Evolutionary conservation across 2,329 filamentous ascomycete species (phyloP).

Genomic region (Cryphonectria naterciae): DNA sequence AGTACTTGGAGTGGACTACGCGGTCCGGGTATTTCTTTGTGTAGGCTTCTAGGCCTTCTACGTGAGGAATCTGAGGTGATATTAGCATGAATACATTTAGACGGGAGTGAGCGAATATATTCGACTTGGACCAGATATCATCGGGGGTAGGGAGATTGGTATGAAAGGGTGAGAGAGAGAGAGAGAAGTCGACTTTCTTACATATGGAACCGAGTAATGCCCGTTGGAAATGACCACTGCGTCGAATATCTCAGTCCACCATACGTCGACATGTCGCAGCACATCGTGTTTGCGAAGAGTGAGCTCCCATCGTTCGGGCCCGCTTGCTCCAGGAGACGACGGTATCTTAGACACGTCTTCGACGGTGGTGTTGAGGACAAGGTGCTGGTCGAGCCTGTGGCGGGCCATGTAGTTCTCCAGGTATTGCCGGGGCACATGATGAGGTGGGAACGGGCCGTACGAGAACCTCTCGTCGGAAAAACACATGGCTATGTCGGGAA

Average conservation of each 20-base stretch:
- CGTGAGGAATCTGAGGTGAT: conserved; percentile 46
- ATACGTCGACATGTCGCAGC: conserved; percentile 48
- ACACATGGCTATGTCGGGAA: conserved; percentile 59
- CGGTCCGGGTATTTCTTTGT: conserved; percentile 43
- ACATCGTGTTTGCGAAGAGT: conserved; percentile 52
- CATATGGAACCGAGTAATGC: conserved; percentile 50
- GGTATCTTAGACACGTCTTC: conserved; percentile 49
- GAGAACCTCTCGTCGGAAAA: conserved; percentile 58
- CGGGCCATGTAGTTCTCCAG: conserved; percentile 58
- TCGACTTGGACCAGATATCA: not conserved
- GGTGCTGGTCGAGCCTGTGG: conserved; percentile 50
- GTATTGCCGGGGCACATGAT: conserved; percentile 59
- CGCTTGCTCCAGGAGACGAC: conserved; percentile 8
- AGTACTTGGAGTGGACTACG: conserved; percentile 51
- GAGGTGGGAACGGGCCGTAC: conserved; percentile 60
- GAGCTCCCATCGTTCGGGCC: conserved; percentile 47
- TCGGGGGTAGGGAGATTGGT: not conserved
- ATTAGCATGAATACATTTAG: too few relatives aligned
- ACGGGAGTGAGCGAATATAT: too few relatives aligned
- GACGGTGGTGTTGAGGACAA: conserved; percentile 56
- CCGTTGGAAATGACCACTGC: conserved; percentile 49
- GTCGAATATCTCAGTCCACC: conserved; percentile 58
- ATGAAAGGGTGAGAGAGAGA: too few relatives aligned
- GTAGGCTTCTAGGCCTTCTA: conserved; percentile 49
- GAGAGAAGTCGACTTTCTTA: conserved; percentile 35